Evolutionary conservation across 1,139 yeast species (phyloP), one percentile per base, ranked within the genome.

Genomic region (Pichia sp.): DNA sequence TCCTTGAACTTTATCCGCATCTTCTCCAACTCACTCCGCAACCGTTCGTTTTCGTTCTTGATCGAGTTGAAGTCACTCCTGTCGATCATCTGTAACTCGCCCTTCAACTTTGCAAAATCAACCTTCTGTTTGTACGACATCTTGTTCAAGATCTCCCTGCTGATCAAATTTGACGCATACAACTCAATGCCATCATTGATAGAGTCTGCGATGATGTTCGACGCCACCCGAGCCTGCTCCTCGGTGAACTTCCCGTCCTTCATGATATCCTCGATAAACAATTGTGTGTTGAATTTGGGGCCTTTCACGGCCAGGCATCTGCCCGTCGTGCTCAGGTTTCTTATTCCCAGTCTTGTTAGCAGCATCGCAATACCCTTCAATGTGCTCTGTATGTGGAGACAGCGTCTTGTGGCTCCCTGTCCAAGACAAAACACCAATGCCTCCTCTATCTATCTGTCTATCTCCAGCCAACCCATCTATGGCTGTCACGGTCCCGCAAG

Each of bases 111-210:
- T 47, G 97, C 95, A 76, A 93, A 93, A 70, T 92, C 97, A 36
- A 93, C 98, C 65, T 93, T 89, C 65, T 93, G 99, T 67, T 92
- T 97, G 70, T 93, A 93, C 7, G 97, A 86, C 62, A 92, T 81
- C 59, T 93, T 84, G 19, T 90, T 82, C 50, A 92, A 77, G 46
- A 85, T 83, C 63, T 90, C 97, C 63, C 89, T 85, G 42, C 90
- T 82, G 16, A 92, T 95, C 54, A 92, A 74, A 64, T 87, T 87
- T 50, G 83, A 78, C 23, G 93, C 84, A 32, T 90, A 83, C 53
- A 87, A 82, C 46, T 79, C 78, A 23, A 90, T 84, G 8, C 97
- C 95, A 61, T 90, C 95, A 64, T 86, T 85, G 47, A 93, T 79
- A 1, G 96, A 92, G 50, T 81, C 78, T 51, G 87, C 78, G 58